Evolutionary conservation across 164 flowering plant genomes (phyloP), one percentile per base, ranked within the genome.

Genomic region (Piper betle): DNA sequence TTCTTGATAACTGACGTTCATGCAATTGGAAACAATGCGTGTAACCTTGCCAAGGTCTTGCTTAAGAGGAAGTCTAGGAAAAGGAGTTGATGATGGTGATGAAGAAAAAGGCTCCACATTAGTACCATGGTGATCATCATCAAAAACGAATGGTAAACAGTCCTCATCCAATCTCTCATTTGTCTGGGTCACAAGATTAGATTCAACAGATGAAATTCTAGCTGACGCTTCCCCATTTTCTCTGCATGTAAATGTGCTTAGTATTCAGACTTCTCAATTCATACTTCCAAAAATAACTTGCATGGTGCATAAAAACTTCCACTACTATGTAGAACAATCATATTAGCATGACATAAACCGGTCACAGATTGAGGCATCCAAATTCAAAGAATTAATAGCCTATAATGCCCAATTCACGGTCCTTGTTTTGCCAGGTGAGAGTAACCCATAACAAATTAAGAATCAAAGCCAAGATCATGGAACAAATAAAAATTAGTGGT

Each of bases 91-190:
- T 4, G 83, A 72, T 50, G 80, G 57, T 68, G 70, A 78, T 69
- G 69, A 59, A 70, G 57, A 68, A 12, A 88, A 81, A 60, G 87
- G 87, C 58, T 81, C 78, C 41, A 81, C 78, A 55, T 77, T 86
- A 65, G 84, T 79, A 65, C 82, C 84, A 71, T 81, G 79, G 57
- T 80, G 71, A 74, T 86, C 92, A 66, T 88, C 91, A 74, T 88
- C 96, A 25, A 87, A 66, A 62, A 70, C 60, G 71, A 87, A 87
- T 55, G 96, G 93, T 65, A 91, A 67, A 69, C 75, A 78, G 73
- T 90, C 91, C 66, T 88, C 99, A 68, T 81, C 89, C 71, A 82
- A 79, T 72, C 60, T 77, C 67, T 80, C 95, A 39, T 78, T 84
- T 37, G 65, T 65, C 37, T 75, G 80, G 65, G 76, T 77, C 52